A percentile compares a stretch with the other conserved stretches of the same genome.
phyloP scores from a whole-genome alignment of 2,329 filamentous ascomycete species.

The Cordyceps javanica region DNA sequence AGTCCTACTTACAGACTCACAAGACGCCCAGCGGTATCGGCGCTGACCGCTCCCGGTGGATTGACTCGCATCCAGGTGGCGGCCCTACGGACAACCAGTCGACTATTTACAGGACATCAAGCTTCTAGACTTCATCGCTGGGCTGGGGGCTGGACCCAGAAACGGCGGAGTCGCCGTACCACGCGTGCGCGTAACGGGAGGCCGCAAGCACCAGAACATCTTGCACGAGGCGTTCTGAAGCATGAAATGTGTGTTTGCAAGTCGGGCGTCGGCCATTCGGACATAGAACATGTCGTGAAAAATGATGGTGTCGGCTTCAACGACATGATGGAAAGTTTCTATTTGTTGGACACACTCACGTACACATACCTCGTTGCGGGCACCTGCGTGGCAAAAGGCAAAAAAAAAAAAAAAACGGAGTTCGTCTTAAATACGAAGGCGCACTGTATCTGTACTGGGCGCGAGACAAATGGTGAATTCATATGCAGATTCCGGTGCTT shows the following conservation, averaged over 20 bases:
- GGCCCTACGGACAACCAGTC: conserved; percentile 36
- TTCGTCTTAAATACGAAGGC: conserved; percentile 47
- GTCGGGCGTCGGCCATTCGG: conserved; percentile 58
- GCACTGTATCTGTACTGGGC: conserved; percentile 34
- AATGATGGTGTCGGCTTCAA: conserved; percentile 51
- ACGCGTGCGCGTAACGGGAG: conserved; percentile 72
- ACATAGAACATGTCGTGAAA: conserved; percentile 59
- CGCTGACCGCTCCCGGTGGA: conserved; percentile 65
- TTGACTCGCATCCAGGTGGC: conserved; percentile 34
- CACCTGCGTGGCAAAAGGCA: conserved; percentile 35
- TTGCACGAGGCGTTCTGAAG: conserved; percentile 71
- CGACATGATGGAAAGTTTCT: conserved; percentile 80
- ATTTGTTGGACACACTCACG: conserved; percentile 83
- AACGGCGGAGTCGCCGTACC: conserved; percentile 79
- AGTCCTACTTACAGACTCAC: conserved; percentile 71
- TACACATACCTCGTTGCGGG: conserved; percentile 61
- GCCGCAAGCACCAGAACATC: conserved; percentile 73
- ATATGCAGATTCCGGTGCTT: no score
- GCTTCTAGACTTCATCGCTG: conserved; percentile 62
- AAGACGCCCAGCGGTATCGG: conserved; percentile 67
- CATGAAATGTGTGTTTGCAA: conserved; percentile 59
- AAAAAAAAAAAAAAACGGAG: conserved; percentile 23
- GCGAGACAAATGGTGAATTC: no score
- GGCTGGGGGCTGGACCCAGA: conserved; percentile 70
- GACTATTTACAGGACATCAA: conserved; percentile 57